Percentiles rank a stretch among this genome's conserved stretches.
Conservation (phyloP, 257 asterid genomes). For the Primulina tabacum region DNA sequence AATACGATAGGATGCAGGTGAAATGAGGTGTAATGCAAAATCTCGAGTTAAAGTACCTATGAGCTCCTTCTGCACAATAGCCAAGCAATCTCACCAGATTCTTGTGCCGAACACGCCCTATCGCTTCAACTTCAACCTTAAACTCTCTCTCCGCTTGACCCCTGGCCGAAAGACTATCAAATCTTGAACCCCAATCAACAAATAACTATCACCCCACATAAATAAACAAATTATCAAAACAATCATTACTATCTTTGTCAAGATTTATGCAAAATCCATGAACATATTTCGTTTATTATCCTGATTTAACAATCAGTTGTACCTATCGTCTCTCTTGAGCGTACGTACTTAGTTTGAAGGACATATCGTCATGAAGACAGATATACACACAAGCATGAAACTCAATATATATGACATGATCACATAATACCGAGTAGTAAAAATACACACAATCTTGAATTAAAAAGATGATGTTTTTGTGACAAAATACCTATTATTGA, state of each 20-base stretch:
- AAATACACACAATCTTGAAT: neutral
- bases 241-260: neutral
- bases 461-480: neutral
- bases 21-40: neutral
- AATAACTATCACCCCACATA: slow-evolving; percentile 3
- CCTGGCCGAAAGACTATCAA: slow-evolving; percentile 33
- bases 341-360: neutral
- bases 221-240: neutral
- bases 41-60: slow-evolving; percentile 48
- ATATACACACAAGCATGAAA: neutral
- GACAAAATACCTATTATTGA: slow-evolving; percentile 64
- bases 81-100: slow-evolving; percentile 89
- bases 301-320: neutral
- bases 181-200: neutral
- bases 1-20: neutral
- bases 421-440: slow-evolving; percentile 5
- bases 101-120: slow-evolving; percentile 90
- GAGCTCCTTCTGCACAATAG: slow-evolving; percentile 92
- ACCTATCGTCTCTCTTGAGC: neutral
- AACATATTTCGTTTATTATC: neutral
- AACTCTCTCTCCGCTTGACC: slow-evolving; percentile 97
- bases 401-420: neutral
- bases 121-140: slow-evolving; percentile 92
- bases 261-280: neutral
- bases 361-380: neutral